Evolutionary conservation across 2,329 filamentous ascomycete genomes (phyloP), one percentile per base, ranked within the genome.

Genomic region (Cryphonectria naterciae): DNA sequence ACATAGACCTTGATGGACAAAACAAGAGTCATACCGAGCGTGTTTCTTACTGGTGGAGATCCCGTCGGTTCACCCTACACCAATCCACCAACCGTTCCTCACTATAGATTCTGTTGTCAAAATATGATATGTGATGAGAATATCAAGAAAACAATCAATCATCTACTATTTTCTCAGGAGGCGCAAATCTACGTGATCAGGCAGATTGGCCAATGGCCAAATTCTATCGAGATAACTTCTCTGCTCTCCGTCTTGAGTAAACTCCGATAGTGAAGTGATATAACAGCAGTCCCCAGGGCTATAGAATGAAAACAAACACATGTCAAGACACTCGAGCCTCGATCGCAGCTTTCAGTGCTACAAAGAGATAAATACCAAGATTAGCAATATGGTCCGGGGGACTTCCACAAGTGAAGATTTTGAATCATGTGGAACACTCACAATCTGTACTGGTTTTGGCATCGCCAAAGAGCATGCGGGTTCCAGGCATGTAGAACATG

Each of bases 401-500:
- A n/a, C 2, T 19, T 25, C 5, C 8, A 6, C 49, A 6, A 4
- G 41, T 19, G 17, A 28, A 19, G 15, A 13, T 17, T 11, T 60
- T 22, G 11, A 3, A 39, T 17, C 19, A 39, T 11, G 2, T 22
- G 56, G 41, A 7, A 28, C 25, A 80, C 88, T 79, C 77, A 92
- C 90, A 92, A 83, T 96, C 93, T 78, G 93, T 95, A 71, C 91
- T 92, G 72, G 89, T 87, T 83, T 93, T 95, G 28, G 94, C 94
- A 82, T 97, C 94, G 37, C 94, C 94, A 81, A 97, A 97, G 71
- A 97, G 80, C 94, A 97, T 97, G 83, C 92, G 93, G 2, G 94
- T 94, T 67, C 92, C 92, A 4, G 92, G 91, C 92, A 95, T 95
- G 81, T 91, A 96, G 81, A 97, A 96, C 93, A 97, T 95, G 0